Percentiles rank a stretch among this genome's conserved stretches.
Conservation (phyloP, 768 basidiomycete genomes). For the Neoboletus magnificus region DNA sequence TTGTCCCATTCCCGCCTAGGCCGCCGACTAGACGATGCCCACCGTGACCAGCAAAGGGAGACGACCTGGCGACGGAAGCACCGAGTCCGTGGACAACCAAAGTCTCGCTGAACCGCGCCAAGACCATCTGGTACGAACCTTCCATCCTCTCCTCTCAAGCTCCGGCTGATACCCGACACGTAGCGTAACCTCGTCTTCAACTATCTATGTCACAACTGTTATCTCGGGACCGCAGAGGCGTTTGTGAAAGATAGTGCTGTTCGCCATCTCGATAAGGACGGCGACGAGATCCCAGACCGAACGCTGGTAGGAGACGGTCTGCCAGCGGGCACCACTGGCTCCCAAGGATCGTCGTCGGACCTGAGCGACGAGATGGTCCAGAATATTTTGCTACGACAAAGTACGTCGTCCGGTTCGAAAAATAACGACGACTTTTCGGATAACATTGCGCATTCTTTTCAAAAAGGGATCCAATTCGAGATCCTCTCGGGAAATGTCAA, state of each 20-base stretch:
- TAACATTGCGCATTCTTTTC: neutral
- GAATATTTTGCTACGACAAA: constrained; percentile 51
- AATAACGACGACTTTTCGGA: neutral
- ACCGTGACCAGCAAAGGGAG: constrained; percentile 17
- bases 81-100: constrained; percentile 18
- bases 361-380: constrained; percentile 40
- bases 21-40: constrained; percentile 17
- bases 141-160: neutral
- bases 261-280: constrained; percentile 64
- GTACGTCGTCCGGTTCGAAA: constrained; percentile 34
- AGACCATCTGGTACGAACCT: constrained; percentile 41
- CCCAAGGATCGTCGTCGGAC: constrained; percentile 20
- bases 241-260: constrained; percentile 64
- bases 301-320: constrained; percentile 4
- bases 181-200: constrained; percentile 71
- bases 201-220: constrained; percentile 73
- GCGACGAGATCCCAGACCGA: constrained; percentile 49
- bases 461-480: constrained; percentile 60
- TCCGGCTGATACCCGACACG: constrained; percentile 1
- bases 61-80: constrained; percentile 2
- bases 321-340: neutral
- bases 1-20: neutral
- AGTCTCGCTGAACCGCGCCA: constrained; percentile 35
- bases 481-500: constrained; percentile 77
- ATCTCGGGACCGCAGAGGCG: constrained; percentile 64